These are phyloP conservation scores for Tilletia indica DNA, from an alignment of 1,284 basidiomycete genomes.

Conservation along the genomic window DNA sequence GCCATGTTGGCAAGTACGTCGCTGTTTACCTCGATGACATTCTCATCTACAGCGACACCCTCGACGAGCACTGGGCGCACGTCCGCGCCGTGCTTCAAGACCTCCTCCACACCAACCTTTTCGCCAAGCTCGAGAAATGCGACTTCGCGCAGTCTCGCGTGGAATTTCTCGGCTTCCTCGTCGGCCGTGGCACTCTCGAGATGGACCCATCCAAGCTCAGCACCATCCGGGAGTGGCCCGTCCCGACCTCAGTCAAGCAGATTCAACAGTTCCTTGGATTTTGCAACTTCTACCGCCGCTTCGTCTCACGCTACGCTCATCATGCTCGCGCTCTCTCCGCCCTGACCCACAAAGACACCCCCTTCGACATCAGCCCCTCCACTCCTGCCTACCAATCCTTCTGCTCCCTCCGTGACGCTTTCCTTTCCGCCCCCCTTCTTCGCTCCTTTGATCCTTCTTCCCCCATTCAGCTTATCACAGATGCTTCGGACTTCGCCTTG, in stretches of 20 bases:
- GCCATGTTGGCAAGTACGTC: neutral
- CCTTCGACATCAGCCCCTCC: too few species aligned
- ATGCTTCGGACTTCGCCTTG: slow-evolving; percentile 35
- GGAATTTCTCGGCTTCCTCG: slow-evolving; percentile 59
- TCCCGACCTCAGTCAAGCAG: slow-evolving; percentile 36
- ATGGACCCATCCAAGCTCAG: slow-evolving; percentile 60
- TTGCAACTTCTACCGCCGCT: slow-evolving; percentile 4
- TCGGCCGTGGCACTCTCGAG: slow-evolving; percentile 50
- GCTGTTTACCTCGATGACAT: too few species aligned
- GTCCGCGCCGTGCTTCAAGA: slow-evolving; percentile 17
- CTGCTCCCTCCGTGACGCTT: slow-evolving; percentile 14
- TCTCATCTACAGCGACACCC: neutral
- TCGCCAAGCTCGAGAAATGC: slow-evolving; percentile 19
- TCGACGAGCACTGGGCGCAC: neutral
- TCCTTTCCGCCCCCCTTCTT: slow-evolving; percentile 55
- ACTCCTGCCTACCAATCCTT: too few species aligned
- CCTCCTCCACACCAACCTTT: neutral
- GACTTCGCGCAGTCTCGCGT: slow-evolving; percentile 28
- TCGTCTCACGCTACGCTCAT: neutral
- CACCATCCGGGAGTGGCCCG: slow-evolving; percentile 57
- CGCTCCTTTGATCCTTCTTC: slow-evolving; percentile 54
- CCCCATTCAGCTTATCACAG: slow-evolving; percentile 47
- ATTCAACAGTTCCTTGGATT: slow-evolving; percentile 3
- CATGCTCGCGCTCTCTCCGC: neutral
- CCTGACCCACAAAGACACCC: neutral